Evolutionary conservation across 2,329 filamentous ascomycete species (phyloP).

Genomic region (Dryadomyces quercivorus): DNA sequence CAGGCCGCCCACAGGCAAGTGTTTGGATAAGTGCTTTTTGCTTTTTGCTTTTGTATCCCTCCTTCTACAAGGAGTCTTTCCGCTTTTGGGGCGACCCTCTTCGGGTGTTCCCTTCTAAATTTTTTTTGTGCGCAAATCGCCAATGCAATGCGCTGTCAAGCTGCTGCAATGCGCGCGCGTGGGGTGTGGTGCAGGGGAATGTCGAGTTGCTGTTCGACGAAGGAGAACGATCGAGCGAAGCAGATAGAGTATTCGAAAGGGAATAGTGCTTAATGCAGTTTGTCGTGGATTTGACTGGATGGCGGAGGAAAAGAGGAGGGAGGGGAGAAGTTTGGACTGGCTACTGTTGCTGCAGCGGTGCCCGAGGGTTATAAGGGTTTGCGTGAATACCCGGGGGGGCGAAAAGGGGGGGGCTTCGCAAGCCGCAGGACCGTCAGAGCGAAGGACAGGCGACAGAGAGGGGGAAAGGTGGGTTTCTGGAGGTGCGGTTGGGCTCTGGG

Average conservation of each 20-base stretch:
- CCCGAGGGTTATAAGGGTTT: conserved; percentile 17
- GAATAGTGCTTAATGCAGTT: conserved; percentile 11
- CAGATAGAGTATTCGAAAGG: conserved; percentile 13
- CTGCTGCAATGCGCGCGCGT: conserved; percentile 1
- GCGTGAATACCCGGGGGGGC: background rate
- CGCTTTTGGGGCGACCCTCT: conserved; percentile 1
- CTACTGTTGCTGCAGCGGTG: conserved; percentile 17
- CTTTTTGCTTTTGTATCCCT: background rate
- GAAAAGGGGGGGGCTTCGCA: background rate
- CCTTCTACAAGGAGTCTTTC: background rate
- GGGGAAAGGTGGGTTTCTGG: conserved; percentile 6
- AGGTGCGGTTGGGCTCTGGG: conserved; percentile 1
- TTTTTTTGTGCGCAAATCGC: background rate
- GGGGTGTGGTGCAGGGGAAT: background rate
- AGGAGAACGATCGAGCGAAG: background rate
- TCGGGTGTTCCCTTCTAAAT: background rate
- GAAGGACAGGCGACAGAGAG: conserved; percentile 2
- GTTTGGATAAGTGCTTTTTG: background rate
- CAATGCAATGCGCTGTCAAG: conserved; percentile 4
- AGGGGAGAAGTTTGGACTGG: conserved; percentile 3
- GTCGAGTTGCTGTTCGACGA: background rate
- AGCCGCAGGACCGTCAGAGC: background rate
- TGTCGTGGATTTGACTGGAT: conserved; percentile 21
- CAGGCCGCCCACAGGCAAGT: too few relatives aligned
- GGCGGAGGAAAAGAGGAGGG: conserved; percentile 4